These are phyloP conservation scores for Chaetomium olivaceum DNA, from an alignment of 2,329 filamentous ascomycete species.

Conservation along the genomic window DNA sequence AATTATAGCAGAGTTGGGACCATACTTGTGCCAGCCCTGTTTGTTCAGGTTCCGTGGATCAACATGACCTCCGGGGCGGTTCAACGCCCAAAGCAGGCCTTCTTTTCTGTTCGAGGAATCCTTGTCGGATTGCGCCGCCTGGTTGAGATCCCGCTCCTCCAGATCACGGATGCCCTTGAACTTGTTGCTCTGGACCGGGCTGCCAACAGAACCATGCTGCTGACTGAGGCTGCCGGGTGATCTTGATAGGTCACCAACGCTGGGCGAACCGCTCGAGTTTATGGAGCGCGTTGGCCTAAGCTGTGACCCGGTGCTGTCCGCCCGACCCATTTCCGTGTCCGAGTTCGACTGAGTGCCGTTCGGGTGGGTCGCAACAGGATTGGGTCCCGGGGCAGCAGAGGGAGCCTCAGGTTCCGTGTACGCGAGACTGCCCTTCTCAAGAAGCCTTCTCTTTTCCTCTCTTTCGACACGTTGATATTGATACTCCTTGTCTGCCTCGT, in stretches of 20 bases:
- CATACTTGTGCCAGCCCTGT: constrained; percentile 97
- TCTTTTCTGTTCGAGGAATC: constrained; percentile 79
- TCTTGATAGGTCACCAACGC: constrained; percentile 51
- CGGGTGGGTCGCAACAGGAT: constrained; percentile 28
- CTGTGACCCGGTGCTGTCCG: constrained; percentile 73
- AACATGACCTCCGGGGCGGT: constrained; percentile 87
- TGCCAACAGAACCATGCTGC: constrained; percentile 46
- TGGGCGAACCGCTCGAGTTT: constrained; percentile 39
- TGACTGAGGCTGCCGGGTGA: constrained; percentile 58
- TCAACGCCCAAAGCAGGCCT: constrained; percentile 91
- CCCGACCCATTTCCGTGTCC: constrained; percentile 69
- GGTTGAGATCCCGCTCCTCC: constrained; percentile 73
- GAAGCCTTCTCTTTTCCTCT: constrained; percentile 85
- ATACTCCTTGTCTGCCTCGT: constrained; percentile 92
- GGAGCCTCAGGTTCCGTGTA: constrained; percentile 69
- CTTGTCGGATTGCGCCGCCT: constrained; percentile 54
- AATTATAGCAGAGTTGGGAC: constrained; percentile 30
- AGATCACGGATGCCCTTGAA: constrained; percentile 94
- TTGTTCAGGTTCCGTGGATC: constrained; percentile 96
- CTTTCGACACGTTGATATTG: constrained; percentile 92
- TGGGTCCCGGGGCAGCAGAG: constrained; percentile 38
- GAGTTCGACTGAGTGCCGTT: constrained; percentile 47
- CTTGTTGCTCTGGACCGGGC: constrained; percentile 56
- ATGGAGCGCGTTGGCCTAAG: constrained; percentile 50
- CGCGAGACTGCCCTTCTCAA: constrained; percentile 82